phyloP scores from a whole-genome alignment of 352 stramenopile species.

The Globisporangium cystogenes region DNA sequence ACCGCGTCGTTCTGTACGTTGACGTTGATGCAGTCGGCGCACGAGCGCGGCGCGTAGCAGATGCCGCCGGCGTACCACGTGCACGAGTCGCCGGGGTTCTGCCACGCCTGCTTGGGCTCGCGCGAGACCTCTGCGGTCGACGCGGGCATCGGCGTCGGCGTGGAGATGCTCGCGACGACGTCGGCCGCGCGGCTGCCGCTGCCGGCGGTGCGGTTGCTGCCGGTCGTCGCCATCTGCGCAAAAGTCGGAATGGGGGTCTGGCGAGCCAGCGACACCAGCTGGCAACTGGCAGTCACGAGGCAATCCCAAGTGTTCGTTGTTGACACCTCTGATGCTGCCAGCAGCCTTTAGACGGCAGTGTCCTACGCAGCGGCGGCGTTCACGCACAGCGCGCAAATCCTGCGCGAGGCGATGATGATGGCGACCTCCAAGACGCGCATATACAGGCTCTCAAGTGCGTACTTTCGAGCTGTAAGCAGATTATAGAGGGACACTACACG shows the following conservation, averaged over 20 bases:
- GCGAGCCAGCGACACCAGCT: no score
- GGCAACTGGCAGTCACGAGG: no score
- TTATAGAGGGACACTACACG: not conserved
- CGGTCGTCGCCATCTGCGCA: not conserved
- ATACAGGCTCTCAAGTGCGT: no score
- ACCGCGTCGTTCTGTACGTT: slow-evolving; percentile 1
- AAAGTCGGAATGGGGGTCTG: not conserved
- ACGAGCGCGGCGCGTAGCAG: slow-evolving; percentile 11
- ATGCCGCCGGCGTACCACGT: slow-evolving; percentile 7
- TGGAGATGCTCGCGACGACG: not conserved
- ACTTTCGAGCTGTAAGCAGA: no score
- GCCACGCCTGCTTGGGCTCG: not conserved
- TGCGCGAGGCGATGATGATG: no score
- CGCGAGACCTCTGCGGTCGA: not conserved
- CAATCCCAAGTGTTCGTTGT: no score
- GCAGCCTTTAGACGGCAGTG: no score
- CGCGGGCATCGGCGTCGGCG: not conserved
- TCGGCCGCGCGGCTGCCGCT: not conserved
- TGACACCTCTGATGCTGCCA: no score
- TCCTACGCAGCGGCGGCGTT: no score
- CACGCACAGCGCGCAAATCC: no score
- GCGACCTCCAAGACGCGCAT: no score
- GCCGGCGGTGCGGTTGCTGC: not conserved
- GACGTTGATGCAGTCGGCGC: slow-evolving; percentile 16
- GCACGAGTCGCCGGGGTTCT: slow-evolving; percentile 7